Base-by-base conservation (phyloP, 164 flowering plant species). In the Vitis cinerea region DNA sequence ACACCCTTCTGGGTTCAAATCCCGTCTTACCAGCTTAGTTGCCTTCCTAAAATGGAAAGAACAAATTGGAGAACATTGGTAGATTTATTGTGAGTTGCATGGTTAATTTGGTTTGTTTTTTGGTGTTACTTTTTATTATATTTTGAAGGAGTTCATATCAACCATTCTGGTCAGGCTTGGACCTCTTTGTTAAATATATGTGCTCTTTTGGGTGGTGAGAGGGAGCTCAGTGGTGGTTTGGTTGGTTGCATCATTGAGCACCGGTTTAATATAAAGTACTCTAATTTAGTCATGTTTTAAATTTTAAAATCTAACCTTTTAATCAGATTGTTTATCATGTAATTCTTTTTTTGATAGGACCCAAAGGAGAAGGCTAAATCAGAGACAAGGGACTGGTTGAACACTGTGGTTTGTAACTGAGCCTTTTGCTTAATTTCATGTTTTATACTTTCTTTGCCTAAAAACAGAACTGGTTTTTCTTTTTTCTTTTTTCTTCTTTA, bases 381-480 rank as follows among this genome's bases (percentile, higher is more conserved):
- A 69, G 98, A 96, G 84, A 93, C 99, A 54, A 87, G 99, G 82
- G 99, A 96, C 77, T 93, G 99, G 99, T 74, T 96, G 78, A 96
- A 96, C 81, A 92, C 84, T 83, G 91, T 88, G 98, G 99, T 96
- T 86, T 67, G 92, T 2, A 54, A 9, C 58, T n/a, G 62, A 17
- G 19, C 64, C 19, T 37, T 62, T 65, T 66, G 44, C 59, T 61
- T 63, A 10, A 70, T 4, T 58, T 63, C 55, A 50, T 1, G n/a
- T 54, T 31, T 53, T 31, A 0, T n/a, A 63, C 2, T 1, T 49
- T n/a, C 31, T 8, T 10, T 71, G 63, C 13, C 47, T 52, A 11
- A 10, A 8, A 56, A 49, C 44, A 37, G 44, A 37, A 37, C 44
- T 37, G 44, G 44, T 37, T 37, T 37, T 37, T 6, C 44, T 37